Evolutionary conservation across 75 land plant species (phyloP), one percentile per base, ranked within the genome.

Genomic region (Azolla pinnata): DNA sequence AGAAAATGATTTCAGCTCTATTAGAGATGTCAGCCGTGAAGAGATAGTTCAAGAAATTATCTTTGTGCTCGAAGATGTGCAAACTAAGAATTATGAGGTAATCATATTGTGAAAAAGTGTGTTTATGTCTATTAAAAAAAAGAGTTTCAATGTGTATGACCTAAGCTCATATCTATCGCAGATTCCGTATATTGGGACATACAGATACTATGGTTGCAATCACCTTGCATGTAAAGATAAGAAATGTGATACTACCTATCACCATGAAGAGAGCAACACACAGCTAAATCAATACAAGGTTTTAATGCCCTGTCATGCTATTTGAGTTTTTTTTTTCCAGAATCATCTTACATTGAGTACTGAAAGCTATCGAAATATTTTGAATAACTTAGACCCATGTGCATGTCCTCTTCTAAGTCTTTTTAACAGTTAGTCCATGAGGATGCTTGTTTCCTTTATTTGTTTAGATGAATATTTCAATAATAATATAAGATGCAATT

Each of bases 111-210:
- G 4, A 18, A 28, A 49, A 7, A 38, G 10, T 7, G 42, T 7
- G 7, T 14, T 7, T 38, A 7, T 14, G 14, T 38, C 42, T 38
- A 38, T 38, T 38, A 7, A 24, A 27, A 5, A 10, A 10, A 5
- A 1, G 31, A 12, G 25, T 29, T 57, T 28, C 0, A 8, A 48
- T 61, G 33, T 34, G 46, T 57, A n/a, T n/a, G n/a, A n/a, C n/a
- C n/a, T n/a, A n/a, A n/a, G n/a, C n/a, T n/a, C n/a, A n/a, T n/a
- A n/a, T n/a, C n/a, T n/a, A n/a, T n/a, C n/a, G 32, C 61, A 92
- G 97, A 66, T 92, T 42, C 90, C 96, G 14, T 85, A 82, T 48
- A 85, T 92, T 71, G 80, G 79, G 3, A 92, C 85, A 85, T 92
- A 92, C 61, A 75, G 96, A 20, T 85, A 78, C 65, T 89, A 92